These are phyloP conservation scores for Waltergamsia citrina DNA, from an alignment of 2,329 filamentous ascomycete species.

Conservation along the genomic window DNA sequence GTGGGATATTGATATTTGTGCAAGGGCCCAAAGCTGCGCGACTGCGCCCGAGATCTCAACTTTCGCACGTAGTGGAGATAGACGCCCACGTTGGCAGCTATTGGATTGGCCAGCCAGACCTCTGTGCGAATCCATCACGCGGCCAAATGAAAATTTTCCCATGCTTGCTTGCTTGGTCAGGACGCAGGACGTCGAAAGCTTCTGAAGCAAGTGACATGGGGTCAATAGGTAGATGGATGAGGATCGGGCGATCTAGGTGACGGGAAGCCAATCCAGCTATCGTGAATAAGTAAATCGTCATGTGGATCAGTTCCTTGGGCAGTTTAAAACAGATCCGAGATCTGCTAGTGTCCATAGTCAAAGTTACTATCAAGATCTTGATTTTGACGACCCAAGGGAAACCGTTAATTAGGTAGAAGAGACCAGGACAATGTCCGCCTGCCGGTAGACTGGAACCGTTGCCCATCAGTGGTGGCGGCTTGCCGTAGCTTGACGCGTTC, in stretches of 20 bases:
- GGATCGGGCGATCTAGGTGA: too few relatives aligned
- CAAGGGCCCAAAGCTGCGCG: background rate
- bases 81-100: background rate
- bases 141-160: background rate
- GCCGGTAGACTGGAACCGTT: constrained; percentile 8
- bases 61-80: background rate
- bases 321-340: constrained; percentile 3
- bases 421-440: background rate
- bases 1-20: too few relatives aligned
- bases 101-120: background rate
- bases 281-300: too few relatives aligned
- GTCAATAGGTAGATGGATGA: too few relatives aligned
- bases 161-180: too few relatives aligned
- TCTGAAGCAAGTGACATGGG: too few relatives aligned
- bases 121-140: background rate
- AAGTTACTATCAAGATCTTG: too few relatives aligned
- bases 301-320: background rate
- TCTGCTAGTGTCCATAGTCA: too few relatives aligned
- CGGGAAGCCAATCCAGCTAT: too few relatives aligned
- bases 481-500: constrained; percentile 19
- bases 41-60: background rate
- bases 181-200: too few relatives aligned
- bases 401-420: too few relatives aligned
- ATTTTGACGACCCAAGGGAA: too few relatives aligned
- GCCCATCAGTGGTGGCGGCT: constrained; percentile 15